Percentiles rank a stretch among this genome's conserved stretches.
phyloP scores from a whole-genome alignment of 306 rosid genomes.

The Castanea crenata region DNA sequence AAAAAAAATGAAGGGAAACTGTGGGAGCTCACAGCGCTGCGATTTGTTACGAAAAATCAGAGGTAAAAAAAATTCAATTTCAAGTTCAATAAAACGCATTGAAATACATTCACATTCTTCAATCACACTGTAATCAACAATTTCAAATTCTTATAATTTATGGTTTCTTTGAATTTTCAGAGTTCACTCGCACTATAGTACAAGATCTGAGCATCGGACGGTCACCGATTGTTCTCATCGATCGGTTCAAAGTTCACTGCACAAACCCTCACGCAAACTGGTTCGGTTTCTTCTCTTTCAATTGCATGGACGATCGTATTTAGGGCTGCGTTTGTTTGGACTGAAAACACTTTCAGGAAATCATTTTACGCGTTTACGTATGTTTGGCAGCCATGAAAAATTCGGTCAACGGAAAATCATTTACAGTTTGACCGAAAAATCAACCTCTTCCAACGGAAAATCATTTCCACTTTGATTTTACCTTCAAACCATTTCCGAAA shows the following conservation, averaged over 20 bases:
- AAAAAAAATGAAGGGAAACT: slow-evolving; percentile 64
- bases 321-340: too few relatives aligned
- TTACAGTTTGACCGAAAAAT: too few relatives aligned
- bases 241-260: slow-evolving; percentile 73
- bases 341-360: too few relatives aligned
- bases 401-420: too few relatives aligned
- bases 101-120: background rate
- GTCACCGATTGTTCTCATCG: slow-evolving; percentile 53
- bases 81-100: background rate
- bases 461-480: too few relatives aligned
- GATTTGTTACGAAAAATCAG: slow-evolving; percentile 49
- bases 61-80: slow-evolving; percentile 33
- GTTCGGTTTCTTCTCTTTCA: slow-evolving; percentile 31
- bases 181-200: slow-evolving; percentile 53
- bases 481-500: too few relatives aligned
- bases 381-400: too few relatives aligned
- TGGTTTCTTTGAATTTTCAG: slow-evolving; percentile 29
- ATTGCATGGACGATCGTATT: too few relatives aligned
- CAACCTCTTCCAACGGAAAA: too few relatives aligned
- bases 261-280: slow-evolving; percentile 41
- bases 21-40: slow-evolving; percentile 24
- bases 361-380: too few relatives aligned
- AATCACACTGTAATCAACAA: background rate
- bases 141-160: background rate
- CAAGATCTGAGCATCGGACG: slow-evolving; percentile 48